Evolutionary conservation across 768 basidiomycete genomes (phyloP), one percentile per base, ranked within the genome.

Genomic region (Suillus americanus): DNA sequence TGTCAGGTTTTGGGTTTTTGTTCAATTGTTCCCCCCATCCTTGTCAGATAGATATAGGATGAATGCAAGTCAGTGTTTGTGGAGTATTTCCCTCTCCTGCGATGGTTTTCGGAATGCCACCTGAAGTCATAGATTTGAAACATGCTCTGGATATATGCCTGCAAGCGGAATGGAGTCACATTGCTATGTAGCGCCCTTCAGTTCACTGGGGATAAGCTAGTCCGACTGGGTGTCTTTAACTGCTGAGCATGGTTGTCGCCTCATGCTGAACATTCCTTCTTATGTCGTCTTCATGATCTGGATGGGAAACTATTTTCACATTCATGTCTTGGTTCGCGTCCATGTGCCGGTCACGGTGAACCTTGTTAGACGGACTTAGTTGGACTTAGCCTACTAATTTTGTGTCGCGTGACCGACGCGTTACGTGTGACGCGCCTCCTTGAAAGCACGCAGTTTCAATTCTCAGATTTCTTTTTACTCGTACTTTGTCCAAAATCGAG

Each of bases 391-490:
- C 10, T 23, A 50, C 51, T 20, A n/a, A 35, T 54, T 33, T 33
- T 30, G 4, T 23, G 63, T 64, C 64, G 1, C 65, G 76, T 77
- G 72, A 77, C 66, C 20, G 3, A 55, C 60, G 61, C 62, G 69
- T 76, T 62, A 70, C 67, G 45, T 67, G 74, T 75, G 66, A 77
- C 72, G 25, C 37, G 61, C 62, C 53, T 70, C 43, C 50, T 45
- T n/a, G 4, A 62, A 60, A 73, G 75, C 71, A 67, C 73, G 53
- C 65, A 50, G 43, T 53, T 65, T 9, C 5, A 20, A 3, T 54
- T 54, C 60, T 38, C 45, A 41, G 51, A 48, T 18, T 48, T 50
- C 55, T 30, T 40, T 33, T 56, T 28, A 60, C 55, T 23, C 41
- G 10, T 35, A 48, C 60, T 46, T 60, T 64, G 8, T 66, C 64